Percentiles rank a stretch among this genome's conserved stretches.
Conservation (phyloP, 2,329 filamentous ascomycete species). For the Pseudohalonectria lignicola region DNA sequence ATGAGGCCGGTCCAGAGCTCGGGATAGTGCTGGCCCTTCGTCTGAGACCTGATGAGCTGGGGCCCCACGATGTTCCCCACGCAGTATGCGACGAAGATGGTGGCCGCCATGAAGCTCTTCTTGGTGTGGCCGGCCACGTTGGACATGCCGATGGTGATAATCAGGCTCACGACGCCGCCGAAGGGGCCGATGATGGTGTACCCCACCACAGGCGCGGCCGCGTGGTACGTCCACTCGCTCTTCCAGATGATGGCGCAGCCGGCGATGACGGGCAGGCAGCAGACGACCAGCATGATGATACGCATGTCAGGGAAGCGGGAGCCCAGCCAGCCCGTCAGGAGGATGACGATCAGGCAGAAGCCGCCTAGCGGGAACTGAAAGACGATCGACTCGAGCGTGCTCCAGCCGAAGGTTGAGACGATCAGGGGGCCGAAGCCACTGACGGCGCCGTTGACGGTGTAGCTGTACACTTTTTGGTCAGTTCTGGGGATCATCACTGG, state of each 20-base stretch:
- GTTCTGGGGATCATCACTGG: neutral
- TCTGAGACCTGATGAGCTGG: conserved; percentile 57
- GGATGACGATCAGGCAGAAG: conserved; percentile 56
- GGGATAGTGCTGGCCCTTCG: conserved; percentile 56
- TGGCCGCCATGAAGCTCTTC: conserved; percentile 65
- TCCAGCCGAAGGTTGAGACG: conserved; percentile 60
- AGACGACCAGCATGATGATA: conserved; percentile 51
- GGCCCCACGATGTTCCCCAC: conserved; percentile 69
- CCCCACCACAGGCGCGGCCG: conserved; percentile 55
- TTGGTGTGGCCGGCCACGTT: conserved; percentile 71
- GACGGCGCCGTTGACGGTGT: conserved; percentile 62
- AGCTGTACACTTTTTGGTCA: conserved; percentile 19
- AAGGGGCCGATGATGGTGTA: conserved; percentile 67
- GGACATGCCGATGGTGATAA: conserved; percentile 41
- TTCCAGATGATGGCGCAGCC: conserved; percentile 70
- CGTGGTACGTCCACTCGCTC: conserved; percentile 49
- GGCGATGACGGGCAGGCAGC: conserved; percentile 63
- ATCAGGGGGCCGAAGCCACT: conserved; percentile 62
- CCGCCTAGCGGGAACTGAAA: conserved; percentile 66
- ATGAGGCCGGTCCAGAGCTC: conserved; percentile 61
- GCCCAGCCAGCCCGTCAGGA: conserved; percentile 54
- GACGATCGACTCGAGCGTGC: conserved; percentile 52
- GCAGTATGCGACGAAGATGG: conserved; percentile 66
- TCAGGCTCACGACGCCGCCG: conserved; percentile 54
- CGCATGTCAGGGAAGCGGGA: conserved; percentile 50